Evolutionary conservation across 75 land plant species (phyloP).

Genomic region (Selaginella moellendorffii): DNA sequence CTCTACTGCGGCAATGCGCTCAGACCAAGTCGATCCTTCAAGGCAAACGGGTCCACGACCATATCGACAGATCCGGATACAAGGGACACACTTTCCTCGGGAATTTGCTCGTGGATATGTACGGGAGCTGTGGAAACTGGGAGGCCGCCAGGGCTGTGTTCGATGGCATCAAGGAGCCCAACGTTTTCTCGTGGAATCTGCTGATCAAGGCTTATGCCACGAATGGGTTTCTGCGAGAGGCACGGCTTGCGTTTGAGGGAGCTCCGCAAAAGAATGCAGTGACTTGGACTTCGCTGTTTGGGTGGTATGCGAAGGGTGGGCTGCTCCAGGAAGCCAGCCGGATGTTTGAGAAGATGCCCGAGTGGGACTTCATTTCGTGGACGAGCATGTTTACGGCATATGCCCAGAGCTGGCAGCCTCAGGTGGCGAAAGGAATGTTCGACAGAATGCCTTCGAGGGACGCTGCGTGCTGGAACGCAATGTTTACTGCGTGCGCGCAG

Average conservation of each 20-base stretch:
- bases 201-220: not conserved
- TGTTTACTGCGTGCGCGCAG: constrained; percentile 3
- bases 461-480: constrained; percentile 6
- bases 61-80: not conserved
- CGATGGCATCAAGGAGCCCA: not conserved
- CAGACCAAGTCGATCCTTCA: not conserved
- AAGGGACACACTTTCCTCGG: not conserved
- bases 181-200: not conserved
- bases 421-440: not conserved
- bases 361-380: not conserved
- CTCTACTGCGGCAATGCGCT: not conserved
- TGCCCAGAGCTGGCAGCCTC: not conserved
- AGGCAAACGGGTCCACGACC: constrained; percentile 2
- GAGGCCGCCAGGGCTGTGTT: not conserved
- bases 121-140: not conserved
- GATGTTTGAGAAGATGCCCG: constrained; percentile 6
- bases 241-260: not conserved
- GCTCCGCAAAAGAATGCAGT: not conserved
- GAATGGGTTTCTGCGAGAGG: not conserved
- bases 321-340: not conserved
- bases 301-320: not conserved
- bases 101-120: constrained; percentile 3
- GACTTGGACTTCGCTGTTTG: not conserved
- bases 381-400: not conserved
- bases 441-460: not conserved